Evolutionary conservation across 345 rosid species (phyloP), one percentile per base, ranked within the genome.

Genomic region (Trapa incisa): DNA sequence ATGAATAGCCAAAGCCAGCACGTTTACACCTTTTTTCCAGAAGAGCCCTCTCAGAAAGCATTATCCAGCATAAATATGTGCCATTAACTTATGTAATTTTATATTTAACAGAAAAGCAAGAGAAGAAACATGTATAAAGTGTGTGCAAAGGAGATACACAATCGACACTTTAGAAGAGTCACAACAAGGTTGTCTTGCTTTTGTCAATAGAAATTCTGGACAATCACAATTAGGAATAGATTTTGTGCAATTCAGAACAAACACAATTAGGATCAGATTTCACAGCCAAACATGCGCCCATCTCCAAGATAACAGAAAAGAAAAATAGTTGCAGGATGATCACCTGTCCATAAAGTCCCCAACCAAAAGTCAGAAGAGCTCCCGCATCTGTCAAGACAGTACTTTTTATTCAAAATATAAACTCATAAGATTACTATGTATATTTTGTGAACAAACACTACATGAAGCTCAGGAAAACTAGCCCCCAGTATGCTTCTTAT

Each of bases 311-410:
- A 32, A 9, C 63, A 58, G 37, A 32, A 1, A 11, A 58, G 8
- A 22, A 22, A 22, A 58, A 1, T 58, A 58, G 45, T 38, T 58
- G 60, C 11, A 32, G 47, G 37, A 37, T 72, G 67, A 62, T 82
- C 75, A 91, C 99, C 99, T 95, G 99, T 79, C 99, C 97, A 69
- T 95, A 91, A 72, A 89, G 96, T 70, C 99, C 97, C 99, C 99
- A 95, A 52, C 99, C 99, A 79, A 95, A 95, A 29, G 96, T 80
- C 67, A 95, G 90, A 12, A 95, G 71, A 13, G 92, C 97, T 64
- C 99, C 99, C 71, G 96, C 88, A 86, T 95, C 99, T 94, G 87
- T 57, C 52, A 65, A 6, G 6, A 64, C 33, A 17, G 50, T 8
- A 38, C 7, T 3, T 1, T 1, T 64, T 64, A 45, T 45, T 45